phyloP scores from a whole-genome alignment of 2,329 filamentous ascomycete genomes.

The Diaporthe citri region DNA sequence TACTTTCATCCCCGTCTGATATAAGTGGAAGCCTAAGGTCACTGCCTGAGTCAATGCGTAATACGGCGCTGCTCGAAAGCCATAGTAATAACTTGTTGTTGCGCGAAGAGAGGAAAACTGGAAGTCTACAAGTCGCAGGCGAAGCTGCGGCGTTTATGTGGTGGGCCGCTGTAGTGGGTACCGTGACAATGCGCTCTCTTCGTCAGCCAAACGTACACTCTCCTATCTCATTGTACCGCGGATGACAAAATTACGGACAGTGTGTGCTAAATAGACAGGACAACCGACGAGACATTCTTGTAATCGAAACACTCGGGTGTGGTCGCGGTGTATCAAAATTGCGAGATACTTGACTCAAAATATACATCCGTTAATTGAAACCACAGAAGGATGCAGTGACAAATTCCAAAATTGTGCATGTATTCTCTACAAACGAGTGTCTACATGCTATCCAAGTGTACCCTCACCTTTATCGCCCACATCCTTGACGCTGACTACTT shows the following conservation, averaged over 20 bases:
- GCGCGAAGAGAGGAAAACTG: too few species aligned
- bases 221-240: too few species aligned
- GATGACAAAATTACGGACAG: not conserved
- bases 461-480: not conserved
- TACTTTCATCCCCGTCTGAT: too few species aligned
- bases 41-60: too few species aligned
- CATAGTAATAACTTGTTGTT: too few species aligned
- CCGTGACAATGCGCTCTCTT: too few species aligned
- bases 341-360: not conserved
- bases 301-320: not conserved
- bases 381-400: not conserved
- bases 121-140: too few species aligned
- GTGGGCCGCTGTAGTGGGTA: too few species aligned
- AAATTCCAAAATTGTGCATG: not conserved
- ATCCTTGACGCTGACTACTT: not conserved
- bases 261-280: not conserved
- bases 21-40: too few species aligned
- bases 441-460: not conserved
- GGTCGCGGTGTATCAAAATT: not conserved
- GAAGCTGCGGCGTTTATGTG: too few species aligned
- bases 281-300: not conserved
- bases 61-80: too few species aligned
- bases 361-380: not conserved
- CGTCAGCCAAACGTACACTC: too few species aligned
- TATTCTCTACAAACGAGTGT: not conserved